These are phyloP conservation scores for Polygonum maritimum DNA, from an alignment of 148 eudicot genomes.

Conservation along the genomic window DNA sequence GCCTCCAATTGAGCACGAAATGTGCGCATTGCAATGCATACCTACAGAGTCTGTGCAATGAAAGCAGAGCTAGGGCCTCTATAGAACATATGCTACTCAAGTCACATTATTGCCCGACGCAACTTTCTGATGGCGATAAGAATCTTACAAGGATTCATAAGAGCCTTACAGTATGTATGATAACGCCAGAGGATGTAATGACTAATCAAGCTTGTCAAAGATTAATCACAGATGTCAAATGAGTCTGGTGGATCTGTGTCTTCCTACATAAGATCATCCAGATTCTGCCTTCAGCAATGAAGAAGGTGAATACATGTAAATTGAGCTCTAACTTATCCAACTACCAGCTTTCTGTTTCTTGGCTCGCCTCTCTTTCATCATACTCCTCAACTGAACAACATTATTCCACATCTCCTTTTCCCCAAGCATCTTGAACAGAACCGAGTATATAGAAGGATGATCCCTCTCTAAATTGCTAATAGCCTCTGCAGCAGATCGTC, in stretches of 20 bases:
- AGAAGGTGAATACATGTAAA: not conserved
- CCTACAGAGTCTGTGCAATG: no score
- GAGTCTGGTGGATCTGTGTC: not conserved
- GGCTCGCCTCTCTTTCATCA: conserved; percentile 26
- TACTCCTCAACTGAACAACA: conserved; percentile 25
- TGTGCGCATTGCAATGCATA: no score
- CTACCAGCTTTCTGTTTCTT: conserved; percentile 61
- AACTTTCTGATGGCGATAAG: no score
- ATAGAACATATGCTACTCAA: no score
- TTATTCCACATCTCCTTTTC: conserved; percentile 42
- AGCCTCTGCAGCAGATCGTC: conserved; percentile 41
- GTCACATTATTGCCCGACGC: no score
- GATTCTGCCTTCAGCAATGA: not conserved
- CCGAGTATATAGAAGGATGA: conserved; percentile 46
- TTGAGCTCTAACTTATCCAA: conserved; percentile 26
- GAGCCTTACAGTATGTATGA: no score
- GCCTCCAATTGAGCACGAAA: no score
- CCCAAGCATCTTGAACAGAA: conserved; percentile 50
- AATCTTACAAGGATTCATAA: no score
- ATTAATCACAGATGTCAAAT: no score
- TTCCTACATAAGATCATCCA: not conserved
- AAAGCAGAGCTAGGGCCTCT: no score
- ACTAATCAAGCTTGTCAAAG: no score
- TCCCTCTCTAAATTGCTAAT: conserved; percentile 34
- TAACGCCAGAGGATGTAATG: no score